Evolutionary conservation across 1,284 basidiomycete species (phyloP), one percentile per base, ranked within the genome.

Genomic region (Fistulina hepatica): DNA sequence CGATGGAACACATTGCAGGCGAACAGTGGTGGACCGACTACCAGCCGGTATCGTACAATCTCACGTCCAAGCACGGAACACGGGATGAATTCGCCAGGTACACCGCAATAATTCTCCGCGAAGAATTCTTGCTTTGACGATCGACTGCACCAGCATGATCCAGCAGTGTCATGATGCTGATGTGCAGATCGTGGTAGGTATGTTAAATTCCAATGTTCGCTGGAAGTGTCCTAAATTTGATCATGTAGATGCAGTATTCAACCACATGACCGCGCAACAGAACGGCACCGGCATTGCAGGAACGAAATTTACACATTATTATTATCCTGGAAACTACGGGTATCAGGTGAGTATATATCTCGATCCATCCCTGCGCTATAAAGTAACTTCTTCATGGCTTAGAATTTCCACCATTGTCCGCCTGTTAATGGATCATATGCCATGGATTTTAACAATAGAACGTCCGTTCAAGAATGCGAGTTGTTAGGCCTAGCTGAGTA

Each of bases 1-100:
- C 68, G 4, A 57, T 59, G 36, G 69, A 73, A 43, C 65, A 69
- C 44, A 53, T 72, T 32, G 50, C 53, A 17, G 74, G 75, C 6
- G 16, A 52, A 6, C 63, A 76, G 48, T 79, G 76, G 76, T 79
- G 75, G 76, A 78, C 76, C 1, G 75, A 78, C 50, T 79, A 80
- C 48, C 76, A 80, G 46, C 72, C 74, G 3, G 75, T 78, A 2
- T 76, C 75, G 0, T 78, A 77, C 50, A 75, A 40, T 21, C 49
- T 78, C 33, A 71, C 64, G 2, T 74, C 71, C 2, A 78, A 78
- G 51, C 70, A 71, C 2, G 76, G 75, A 5, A 61, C 69, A 43
- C 61, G 70, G 12, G 34, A 52, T 1, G 70, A 76, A 44, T 76
- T 69, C 48, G 49, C n/a, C n/a, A n/a, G n/a, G n/a, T n/a, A n/a